Percentiles rank a stretch among this genome's conserved stretches.
These are phyloP conservation scores for Fusarium circinatum DNA, from an alignment of 2,329 filamentous ascomycete genomes.

Conservation along the genomic window DNA sequence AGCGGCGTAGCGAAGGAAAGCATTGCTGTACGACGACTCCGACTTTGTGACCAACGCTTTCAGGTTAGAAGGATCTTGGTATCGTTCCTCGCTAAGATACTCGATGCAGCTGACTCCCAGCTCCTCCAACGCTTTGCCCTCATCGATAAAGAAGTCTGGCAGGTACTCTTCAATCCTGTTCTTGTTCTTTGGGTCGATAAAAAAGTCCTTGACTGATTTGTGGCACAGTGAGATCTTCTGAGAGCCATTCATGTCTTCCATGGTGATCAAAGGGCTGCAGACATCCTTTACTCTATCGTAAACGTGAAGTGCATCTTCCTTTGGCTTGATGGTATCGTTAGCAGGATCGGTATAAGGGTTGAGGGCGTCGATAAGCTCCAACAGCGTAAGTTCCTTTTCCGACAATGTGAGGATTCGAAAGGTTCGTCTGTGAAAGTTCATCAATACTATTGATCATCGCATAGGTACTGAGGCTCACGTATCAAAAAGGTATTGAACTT, in stretches of 20 bases:
- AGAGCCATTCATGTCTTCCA: not conserved
- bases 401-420: not conserved
- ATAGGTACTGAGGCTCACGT: rapidly evolving
- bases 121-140: not conserved
- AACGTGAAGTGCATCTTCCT: not conserved
- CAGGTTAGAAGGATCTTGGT: not conserved
- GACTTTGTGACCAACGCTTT: not conserved
- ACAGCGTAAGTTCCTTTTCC: not conserved
- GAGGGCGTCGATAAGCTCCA: not conserved
- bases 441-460: rapidly evolving
- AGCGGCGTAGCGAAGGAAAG: not conserved
- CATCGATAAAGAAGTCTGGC: not conserved
- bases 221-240: not conserved
- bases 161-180: not conserved
- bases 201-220: not conserved
- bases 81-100: not conserved
- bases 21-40: not conserved
- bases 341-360: not conserved
- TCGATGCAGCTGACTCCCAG: not conserved
- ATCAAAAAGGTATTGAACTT: too few relatives aligned
- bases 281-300: not conserved
- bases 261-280: not conserved
- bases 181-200: not conserved
- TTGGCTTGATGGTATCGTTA: not conserved
- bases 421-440: not conserved